phyloP scores from a whole-genome alignment of 805 yeast species.

The Starmerella powellii region DNA sequence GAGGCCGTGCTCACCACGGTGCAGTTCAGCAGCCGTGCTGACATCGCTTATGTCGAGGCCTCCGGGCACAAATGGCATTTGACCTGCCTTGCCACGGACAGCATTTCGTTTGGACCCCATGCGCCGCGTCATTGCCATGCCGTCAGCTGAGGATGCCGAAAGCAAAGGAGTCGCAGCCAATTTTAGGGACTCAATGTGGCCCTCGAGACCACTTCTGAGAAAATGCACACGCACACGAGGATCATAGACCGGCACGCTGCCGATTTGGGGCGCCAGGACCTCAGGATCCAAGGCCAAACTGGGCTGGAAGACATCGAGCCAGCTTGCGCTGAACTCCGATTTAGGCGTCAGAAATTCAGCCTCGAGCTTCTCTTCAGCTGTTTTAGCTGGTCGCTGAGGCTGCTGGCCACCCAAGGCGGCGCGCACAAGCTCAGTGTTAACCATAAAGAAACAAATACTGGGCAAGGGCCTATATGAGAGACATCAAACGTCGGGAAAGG shows the following conservation, averaged over 20 bases:
- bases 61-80: slow-evolving; percentile 88
- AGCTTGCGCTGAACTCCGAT: slow-evolving; percentile 50
- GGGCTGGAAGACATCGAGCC: slow-evolving; percentile 49
- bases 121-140: slow-evolving; percentile 61
- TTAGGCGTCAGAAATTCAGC: slow-evolving; percentile 51
- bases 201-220: slow-evolving; percentile 63
- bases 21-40: slow-evolving; percentile 33
- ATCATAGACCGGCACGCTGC: slow-evolving; percentile 47
- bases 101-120: slow-evolving; percentile 50
- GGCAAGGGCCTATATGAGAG: no score
- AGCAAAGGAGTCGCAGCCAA: slow-evolving; percentile 44
- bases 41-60: slow-evolving; percentile 40
- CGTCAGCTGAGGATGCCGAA: slow-evolving; percentile 49
- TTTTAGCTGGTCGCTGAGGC: background rate
- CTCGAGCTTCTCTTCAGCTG: slow-evolving; percentile 22
- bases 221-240: slow-evolving; percentile 56
- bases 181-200: slow-evolving; percentile 47
- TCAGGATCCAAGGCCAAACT: slow-evolving; percentile 26
- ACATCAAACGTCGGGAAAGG: no score
- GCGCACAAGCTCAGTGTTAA: slow-evolving; percentile 7
- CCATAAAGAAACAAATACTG: background rate
- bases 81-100: slow-evolving; percentile 57
- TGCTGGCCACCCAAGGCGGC: slow-evolving; percentile 3
- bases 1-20: slow-evolving; percentile 60
- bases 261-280: slow-evolving; percentile 37